These are phyloP conservation scores for Phaeomoniella chlamydospora DNA, from an alignment of 2,329 filamentous ascomycete species.

Conservation along the genomic window DNA sequence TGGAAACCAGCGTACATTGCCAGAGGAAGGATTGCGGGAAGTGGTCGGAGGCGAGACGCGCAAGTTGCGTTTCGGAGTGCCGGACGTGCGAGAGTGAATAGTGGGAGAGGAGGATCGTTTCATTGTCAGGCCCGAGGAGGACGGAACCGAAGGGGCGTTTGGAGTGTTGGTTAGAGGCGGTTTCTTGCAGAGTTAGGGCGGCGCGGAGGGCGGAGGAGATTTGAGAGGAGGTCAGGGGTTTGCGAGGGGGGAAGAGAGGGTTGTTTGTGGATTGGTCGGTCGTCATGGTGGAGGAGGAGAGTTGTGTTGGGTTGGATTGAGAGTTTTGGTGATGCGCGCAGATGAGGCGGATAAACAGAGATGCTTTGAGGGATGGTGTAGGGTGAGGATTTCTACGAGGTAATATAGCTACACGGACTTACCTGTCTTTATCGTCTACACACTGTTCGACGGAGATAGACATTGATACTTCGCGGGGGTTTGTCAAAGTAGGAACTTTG, in stretches of 20 bases:
- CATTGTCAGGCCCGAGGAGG: constrained; percentile 34
- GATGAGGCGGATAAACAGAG: no score
- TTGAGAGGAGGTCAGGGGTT: constrained; percentile 21
- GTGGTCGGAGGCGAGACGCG: constrained; percentile 32
- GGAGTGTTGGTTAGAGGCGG: constrained; percentile 24
- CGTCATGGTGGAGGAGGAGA: no score
- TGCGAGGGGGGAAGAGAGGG: background rate
- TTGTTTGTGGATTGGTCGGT: background rate
- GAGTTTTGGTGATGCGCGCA: no score
- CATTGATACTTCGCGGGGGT: no score
- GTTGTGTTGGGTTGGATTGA: no score
- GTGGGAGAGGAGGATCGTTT: constrained; percentile 32
- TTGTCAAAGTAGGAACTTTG: no score
- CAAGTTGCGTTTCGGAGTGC: constrained; percentile 36
- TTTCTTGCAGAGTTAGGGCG: constrained; percentile 27
- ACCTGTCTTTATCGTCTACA: no score
- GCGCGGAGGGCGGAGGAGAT: constrained; percentile 23
- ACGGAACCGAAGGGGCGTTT: constrained; percentile 36
- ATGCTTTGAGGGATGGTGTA: no score
- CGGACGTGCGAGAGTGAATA: constrained; percentile 38
- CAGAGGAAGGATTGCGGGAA: constrained; percentile 34
- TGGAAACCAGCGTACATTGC: constrained; percentile 34
- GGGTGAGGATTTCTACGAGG: no score
- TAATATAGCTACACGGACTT: no score
- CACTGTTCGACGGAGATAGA: no score